phyloP scores from a whole-genome alignment of 345 rosid species.

The Limnanthes douglasii region DNA sequence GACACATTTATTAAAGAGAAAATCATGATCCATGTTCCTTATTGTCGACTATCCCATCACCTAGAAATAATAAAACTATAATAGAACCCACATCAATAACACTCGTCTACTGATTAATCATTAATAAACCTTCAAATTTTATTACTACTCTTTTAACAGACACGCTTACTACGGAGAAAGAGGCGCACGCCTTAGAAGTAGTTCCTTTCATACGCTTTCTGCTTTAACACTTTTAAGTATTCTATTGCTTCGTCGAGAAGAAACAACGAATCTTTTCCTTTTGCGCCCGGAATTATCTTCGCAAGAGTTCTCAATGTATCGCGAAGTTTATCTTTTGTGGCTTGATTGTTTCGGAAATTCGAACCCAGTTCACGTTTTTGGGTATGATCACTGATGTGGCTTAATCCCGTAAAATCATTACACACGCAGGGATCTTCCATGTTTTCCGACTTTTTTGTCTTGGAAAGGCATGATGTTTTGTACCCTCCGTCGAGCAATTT shows the following conservation, averaged over 20 bases:
- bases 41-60: conserved; percentile 14
- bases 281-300: conserved; percentile 44
- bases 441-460: conserved; percentile 17
- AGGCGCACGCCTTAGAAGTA: conserved; percentile 6
- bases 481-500: conserved; percentile 20
- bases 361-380: conserved; percentile 18
- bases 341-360: conserved; percentile 17
- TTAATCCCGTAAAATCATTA: conserved; percentile 19
- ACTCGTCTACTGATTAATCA: too few relatives aligned
- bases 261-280: conserved; percentile 45
- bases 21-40: too few relatives aligned
- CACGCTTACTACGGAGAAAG: conserved; percentile 2
- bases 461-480: conserved; percentile 22
- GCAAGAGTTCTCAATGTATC: conserved; percentile 31
- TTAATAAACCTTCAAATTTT: too few relatives aligned
- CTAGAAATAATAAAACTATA: conserved; percentile 6
- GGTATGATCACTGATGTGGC: conserved; percentile 15
- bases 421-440: conserved; percentile 9
- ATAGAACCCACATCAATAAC: conserved; percentile 15
- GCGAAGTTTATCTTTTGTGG: conserved; percentile 24
- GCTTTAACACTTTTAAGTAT: conserved; percentile 49
- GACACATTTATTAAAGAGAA: too few relatives aligned
- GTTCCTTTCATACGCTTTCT: conserved; percentile 24
- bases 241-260: conserved; percentile 62
- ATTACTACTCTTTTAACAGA: conserved; percentile 8